Evolutionary conservation across 2,329 filamentous ascomycete genomes (phyloP), one percentile per base, ranked within the genome.

Genomic region (Alternaria triticimaculans): DNA sequence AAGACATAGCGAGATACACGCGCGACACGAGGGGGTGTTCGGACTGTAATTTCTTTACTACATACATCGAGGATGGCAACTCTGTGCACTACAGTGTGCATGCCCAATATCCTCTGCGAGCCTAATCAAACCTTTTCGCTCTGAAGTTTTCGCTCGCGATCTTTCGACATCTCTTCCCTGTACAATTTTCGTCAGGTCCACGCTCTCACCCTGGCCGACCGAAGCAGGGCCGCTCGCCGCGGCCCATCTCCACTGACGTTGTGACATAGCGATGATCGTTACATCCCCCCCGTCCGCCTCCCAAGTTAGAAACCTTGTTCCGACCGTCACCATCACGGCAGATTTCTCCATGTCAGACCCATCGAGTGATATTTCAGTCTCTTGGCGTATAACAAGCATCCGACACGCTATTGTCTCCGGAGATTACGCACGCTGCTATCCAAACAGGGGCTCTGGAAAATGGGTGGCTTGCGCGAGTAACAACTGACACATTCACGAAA

Each of bases 1-100:
- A 67, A 70, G 49, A 61, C 20, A 69, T 57, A 59, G 65, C 58
- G 65, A 63, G 63, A 63, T 64, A 67, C 59, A 71, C 63, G 63
- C 43, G 60, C 63, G 60, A 60, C 51, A 62, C 58, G 67, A 46
- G 62, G 68, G 57, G 64, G 66, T 48, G 45, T 58, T 56, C 26
- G 50, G 62, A 54, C 57, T 67, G 64, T 69, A 66, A 63, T 72
- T 65, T 60, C 56, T 37, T 30, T 62, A 18, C 50, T 62, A 67
- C 53, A 58, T 67, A 72, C 62, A 71, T 60, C 56, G 58, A 58
- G 45, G 53, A 64, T 44, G 59, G 58, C 28, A 28, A 48, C 28
- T 63, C 54, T 57, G 57, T 58, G 59, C 57, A 58, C 58, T 23
- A 48, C 46, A 48, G 30, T 53, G 53, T 43, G 58, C 62, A 49